Base-by-base conservation (phyloP, 2,329 filamentous ascomycete genomes). In the Nemania abortiva region DNA sequence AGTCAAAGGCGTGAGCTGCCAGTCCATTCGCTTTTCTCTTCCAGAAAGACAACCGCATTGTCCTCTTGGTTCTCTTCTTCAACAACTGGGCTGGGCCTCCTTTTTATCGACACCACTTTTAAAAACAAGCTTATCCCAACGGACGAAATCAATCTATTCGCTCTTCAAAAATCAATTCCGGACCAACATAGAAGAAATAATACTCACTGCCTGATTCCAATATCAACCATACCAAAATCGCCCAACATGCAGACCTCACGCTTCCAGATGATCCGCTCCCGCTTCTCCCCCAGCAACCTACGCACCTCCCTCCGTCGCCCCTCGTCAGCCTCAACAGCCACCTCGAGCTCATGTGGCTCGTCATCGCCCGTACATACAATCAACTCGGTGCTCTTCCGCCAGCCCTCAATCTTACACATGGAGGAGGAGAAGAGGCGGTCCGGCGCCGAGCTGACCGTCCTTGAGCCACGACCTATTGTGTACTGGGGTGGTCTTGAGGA, bases 401-500 rank as follows among this genome's bases (percentile, higher is more conserved):
- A 88, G 73, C 86, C 87, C 13, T 88, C 86, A 20, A 84, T 89
- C 70, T 76, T 86, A n/a, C 83, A 86, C 74, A 80, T 89, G 69
- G 86, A 89, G 74, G 87, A 87, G 74, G 88, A 90, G 79, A 84
- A 84, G 71, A 81, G 79, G 74, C 83, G 79, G 73, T 89, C 87
- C 63, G 82, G 83, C 10, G 81, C 81, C 60, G 87, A 87, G 74
- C 81, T 90, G 9, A 83, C 82, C 73, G 81, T 91, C 20, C 83
- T 91, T 29, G 89, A 91, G 79, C 89, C 89, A 1, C 81, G 89
- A 52, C 89, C 89, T 11, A 83, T 89, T 42, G 87, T 89, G 62
- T 90, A 89, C 80, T 90, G 88, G 85, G 87, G 86, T 72, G 87
- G 89, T 47, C 78, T 90, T 56, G 88, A 90, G 79, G 88, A 90